Base-by-base conservation (phyloP, 257 asterid species). In the Salvia splendens region DNA sequence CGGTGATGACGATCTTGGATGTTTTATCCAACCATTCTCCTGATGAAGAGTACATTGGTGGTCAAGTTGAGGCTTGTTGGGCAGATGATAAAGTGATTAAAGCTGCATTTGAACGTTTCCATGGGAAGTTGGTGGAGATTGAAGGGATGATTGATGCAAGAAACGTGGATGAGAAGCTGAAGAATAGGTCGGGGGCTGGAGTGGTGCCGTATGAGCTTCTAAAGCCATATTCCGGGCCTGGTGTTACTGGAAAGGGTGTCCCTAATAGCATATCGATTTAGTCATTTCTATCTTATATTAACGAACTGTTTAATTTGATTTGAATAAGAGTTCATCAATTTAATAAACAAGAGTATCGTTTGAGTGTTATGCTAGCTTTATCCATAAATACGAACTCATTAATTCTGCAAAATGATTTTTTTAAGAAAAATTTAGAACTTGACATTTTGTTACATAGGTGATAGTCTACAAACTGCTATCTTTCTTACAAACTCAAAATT, bases 31-130 rank as follows among this genome's bases (percentile, higher is more conserved):
- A 47, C 63, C 96, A 92, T 75, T 85, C 96, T 1, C 92, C 95
- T 0, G 96, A 92, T 42, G 98, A 92, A 78, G 96, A 92, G 79
- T 89, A 89, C 35, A 9, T 89, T 0, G 96, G 96, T 2, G 74
- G 42, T 0, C 5, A 47, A 2, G 67, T 81, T 0, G 80, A 81
- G 62, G 79, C 87, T 0, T 72, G 52, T 11, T 89, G 86, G 86
- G 77, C 65, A 3, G 85, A 75, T 6, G 56, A 87, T 33, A 78
- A 75, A 1, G 15, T 71, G 0, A 74, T 87, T 20, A 84, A 28
- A 0, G 87, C 81, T 14, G 89, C 89, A 0, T 89, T 77, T 17
- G 91, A 84, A 20, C 56, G 65, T 15, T 92, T 82, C 47, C 40
- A 14, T 0, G 96, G 87, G 6, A 57, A 68, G 24, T 45, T 92